A percentile compares a stretch with the other conserved stretches of the same genome.
Evolutionary conservation across 75 land plant species (phyloP).

Genomic region (Cryptomeria japonica): DNA sequence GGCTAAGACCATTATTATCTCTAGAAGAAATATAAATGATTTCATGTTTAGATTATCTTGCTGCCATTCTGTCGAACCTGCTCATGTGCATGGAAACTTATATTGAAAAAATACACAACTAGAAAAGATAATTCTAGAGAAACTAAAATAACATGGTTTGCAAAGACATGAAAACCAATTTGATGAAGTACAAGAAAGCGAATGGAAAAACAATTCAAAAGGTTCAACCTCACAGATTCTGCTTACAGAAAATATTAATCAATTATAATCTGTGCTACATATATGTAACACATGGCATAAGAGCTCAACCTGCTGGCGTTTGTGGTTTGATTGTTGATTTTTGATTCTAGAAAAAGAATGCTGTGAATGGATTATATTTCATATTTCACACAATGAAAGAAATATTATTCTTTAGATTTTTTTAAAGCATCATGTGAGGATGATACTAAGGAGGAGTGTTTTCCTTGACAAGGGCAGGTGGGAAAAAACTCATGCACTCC

Average conservation of each 20-base stretch:
- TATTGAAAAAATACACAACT: not conserved
- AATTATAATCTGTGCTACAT: not conserved
- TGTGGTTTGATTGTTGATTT: not conserved
- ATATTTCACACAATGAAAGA: not conserved
- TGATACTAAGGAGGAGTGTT: slow-evolving; percentile 3
- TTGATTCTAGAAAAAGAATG: not conserved
- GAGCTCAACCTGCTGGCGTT: not conserved
- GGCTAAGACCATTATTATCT: not conserved
- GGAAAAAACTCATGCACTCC: slow-evolving; percentile 90
- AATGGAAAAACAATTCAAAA: not conserved
- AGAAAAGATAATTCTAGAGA: not conserved
- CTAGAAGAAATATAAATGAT: not conserved
- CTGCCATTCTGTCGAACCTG: not conserved
- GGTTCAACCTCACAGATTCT: not conserved
- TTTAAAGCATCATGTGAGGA: not conserved
- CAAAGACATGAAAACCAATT: not conserved
- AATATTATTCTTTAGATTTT: not conserved
- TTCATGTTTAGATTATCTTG: not conserved
- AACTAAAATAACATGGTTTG: not conserved
- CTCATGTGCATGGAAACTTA: not conserved
- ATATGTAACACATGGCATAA: not conserved
- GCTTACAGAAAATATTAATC: not conserved
- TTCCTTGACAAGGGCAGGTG: slow-evolving; percentile 56
- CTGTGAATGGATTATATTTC: not conserved
- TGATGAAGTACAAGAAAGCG: not conserved